phyloP scores from a whole-genome alignment of 1,284 basidiomycete genomes.

The Filobasidium uniguttulatum region DNA sequence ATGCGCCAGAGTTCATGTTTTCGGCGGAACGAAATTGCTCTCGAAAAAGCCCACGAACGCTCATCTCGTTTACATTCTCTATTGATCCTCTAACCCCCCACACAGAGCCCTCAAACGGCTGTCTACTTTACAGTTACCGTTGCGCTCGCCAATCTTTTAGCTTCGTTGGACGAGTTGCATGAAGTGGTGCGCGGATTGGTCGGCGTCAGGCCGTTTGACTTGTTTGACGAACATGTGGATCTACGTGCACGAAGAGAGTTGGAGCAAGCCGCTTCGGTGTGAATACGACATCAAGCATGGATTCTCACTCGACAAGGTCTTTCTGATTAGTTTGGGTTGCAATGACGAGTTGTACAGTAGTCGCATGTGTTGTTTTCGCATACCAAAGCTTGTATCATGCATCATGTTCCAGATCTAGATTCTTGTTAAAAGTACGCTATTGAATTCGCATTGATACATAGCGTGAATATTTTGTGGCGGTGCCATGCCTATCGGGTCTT shows the following conservation, averaged over 20 bases:
- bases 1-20: not conserved
- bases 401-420: too few relatives aligned
- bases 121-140: slow-evolving; percentile 31
- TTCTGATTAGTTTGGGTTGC: too few relatives aligned
- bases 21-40: not conserved
- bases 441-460: not conserved
- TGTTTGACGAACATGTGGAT: slow-evolving; percentile 21
- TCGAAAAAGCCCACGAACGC: not conserved
- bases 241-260: slow-evolving; percentile 24
- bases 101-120: slow-evolving; percentile 30
- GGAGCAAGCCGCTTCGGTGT: too few relatives aligned
- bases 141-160: slow-evolving; percentile 24
- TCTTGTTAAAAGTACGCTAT: not conserved
- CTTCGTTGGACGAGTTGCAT: slow-evolving; percentile 28
- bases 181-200: slow-evolving; percentile 24
- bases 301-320: too few relatives aligned
- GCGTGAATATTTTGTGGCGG: not conserved
- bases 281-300: too few relatives aligned
- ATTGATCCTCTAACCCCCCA: not conserved
- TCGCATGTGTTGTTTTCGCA: too few relatives aligned
- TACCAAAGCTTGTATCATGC: too few relatives aligned
- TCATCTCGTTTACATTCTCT: slow-evolving; percentile 5
- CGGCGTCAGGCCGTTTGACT: slow-evolving; percentile 27
- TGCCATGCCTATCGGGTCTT: not conserved
- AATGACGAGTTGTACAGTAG: too few relatives aligned